Conservation (phyloP, 306 rosid species). For the Quercus suber region DNA sequence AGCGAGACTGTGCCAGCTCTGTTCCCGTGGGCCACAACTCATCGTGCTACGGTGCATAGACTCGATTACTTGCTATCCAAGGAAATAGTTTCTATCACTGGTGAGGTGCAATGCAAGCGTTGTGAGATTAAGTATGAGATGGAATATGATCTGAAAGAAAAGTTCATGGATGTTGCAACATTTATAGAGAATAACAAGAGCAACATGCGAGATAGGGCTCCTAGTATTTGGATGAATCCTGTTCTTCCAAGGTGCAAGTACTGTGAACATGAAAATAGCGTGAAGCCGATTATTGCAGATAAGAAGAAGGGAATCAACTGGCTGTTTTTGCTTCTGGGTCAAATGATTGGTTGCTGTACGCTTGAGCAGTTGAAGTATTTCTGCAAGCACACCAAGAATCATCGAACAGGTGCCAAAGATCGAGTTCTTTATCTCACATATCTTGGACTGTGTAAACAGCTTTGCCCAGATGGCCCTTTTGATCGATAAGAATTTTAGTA, state of each 20-base stretch:
- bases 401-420: conserved; percentile 62
- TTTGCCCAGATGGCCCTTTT: conserved; percentile 32
- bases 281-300: conserved; percentile 28
- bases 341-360: conserved; percentile 46
- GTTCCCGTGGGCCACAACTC: conserved; percentile 50
- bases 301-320: conserved; percentile 46
- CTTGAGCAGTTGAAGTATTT: conserved; percentile 52
- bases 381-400: conserved; percentile 42
- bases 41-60: conserved; percentile 23
- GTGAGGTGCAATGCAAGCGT: conserved; percentile 39
- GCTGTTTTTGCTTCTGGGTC: conserved; percentile 55
- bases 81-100: conserved; percentile 6
- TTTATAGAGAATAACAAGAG: background rate
- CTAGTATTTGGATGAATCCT: conserved; percentile 36
- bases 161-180: background rate
- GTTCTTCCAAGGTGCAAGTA: conserved; percentile 22
- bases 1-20: conserved; percentile 19
- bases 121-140: conserved; percentile 28
- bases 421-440: conserved; percentile 50
- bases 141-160: background rate
- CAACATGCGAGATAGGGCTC: conserved; percentile 38
- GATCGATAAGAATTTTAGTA: background rate
- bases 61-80: background rate
- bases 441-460: conserved; percentile 39
- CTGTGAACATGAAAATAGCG: conserved; percentile 31